These are phyloP conservation scores for Phaeolepiota aurea DNA, from an alignment of 768 basidiomycete genomes.

Conservation along the genomic window DNA sequence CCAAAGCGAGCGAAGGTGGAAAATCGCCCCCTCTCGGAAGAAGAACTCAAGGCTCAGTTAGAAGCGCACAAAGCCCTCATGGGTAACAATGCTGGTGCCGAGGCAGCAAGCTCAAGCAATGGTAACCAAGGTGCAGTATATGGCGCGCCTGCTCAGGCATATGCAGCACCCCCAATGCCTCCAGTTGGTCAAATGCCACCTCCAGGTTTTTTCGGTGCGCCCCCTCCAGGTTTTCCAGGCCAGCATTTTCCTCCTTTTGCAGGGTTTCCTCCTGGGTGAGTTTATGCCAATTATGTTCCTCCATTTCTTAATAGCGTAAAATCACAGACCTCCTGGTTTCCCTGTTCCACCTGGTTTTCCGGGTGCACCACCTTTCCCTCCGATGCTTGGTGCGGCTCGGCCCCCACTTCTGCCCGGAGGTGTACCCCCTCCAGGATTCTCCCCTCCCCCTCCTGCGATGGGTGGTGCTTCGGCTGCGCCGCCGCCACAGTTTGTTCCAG, in stretches of 20 bases:
- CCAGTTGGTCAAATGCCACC: slow-evolving; percentile 20
- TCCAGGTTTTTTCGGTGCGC: slow-evolving; percentile 29
- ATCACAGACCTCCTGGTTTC: slow-evolving; percentile 48
- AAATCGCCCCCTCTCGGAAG: slow-evolving; percentile 70
- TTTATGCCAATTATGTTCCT: slow-evolving; percentile 8
- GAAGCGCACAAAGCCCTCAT: slow-evolving; percentile 89
- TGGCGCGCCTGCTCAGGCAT: slow-evolving; percentile 67
- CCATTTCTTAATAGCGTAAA: slow-evolving; percentile 9
- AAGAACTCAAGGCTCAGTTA: slow-evolving; percentile 78
- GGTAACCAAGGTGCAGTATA: slow-evolving; percentile 53
- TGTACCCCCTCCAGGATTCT: slow-evolving; percentile 3
- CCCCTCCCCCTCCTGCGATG: slow-evolving; percentile 13
- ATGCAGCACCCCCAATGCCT: slow-evolving; percentile 40
- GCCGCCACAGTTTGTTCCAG: slow-evolving; percentile 12
- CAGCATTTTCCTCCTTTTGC: slow-evolving; percentile 48
- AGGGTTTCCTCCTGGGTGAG: slow-evolving; percentile 53
- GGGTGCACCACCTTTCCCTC: slow-evolving; percentile 19
- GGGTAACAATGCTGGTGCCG: slow-evolving; percentile 45
- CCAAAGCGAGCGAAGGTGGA: slow-evolving; percentile 77
- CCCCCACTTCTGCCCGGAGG: slow-evolving; percentile 21
- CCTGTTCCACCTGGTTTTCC: slow-evolving; percentile 39
- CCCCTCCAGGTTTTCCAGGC: slow-evolving; percentile 35
- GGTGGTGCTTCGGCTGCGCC: slow-evolving; percentile 11
- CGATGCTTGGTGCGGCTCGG: slow-evolving; percentile 7
- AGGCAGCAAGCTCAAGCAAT: slow-evolving; percentile 28